Evolutionary conservation across 257 asterid genomes (phyloP).

Genomic region (Thymus quinquecostatus): DNA sequence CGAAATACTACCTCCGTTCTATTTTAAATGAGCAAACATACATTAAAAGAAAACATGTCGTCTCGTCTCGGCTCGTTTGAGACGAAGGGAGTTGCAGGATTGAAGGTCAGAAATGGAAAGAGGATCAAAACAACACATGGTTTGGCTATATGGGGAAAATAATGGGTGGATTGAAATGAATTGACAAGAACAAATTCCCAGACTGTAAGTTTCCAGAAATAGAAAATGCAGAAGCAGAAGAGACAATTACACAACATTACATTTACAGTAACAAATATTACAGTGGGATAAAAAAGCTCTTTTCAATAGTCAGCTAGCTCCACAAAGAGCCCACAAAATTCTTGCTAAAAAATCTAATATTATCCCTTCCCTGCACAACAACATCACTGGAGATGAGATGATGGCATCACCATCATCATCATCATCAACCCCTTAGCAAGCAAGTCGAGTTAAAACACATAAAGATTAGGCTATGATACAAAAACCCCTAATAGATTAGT

Average conservation of each 20-base stretch:
- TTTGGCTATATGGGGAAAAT: slow-evolving; percentile 3
- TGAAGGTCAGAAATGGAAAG: not conserved
- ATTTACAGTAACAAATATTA: slow-evolving; percentile 24
- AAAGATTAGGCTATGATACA: slow-evolving; percentile 26
- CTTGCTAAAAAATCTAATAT: slow-evolving; percentile 1
- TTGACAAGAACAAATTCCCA: not conserved
- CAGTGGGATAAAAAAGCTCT: slow-evolving; percentile 15
- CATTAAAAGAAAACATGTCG: too few species aligned
- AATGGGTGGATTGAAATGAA: not conserved
- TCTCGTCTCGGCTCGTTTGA: too few species aligned
- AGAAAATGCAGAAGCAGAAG: slow-evolving; percentile 27
- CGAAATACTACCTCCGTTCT: too few species aligned
- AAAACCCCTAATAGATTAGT: not conserved
- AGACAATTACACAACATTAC: slow-evolving; percentile 11
- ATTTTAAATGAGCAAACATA: too few species aligned
- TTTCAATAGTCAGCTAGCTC: slow-evolving; percentile 23
- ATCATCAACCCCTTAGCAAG: not conserved
- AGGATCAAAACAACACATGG: not conserved
- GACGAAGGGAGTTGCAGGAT: too few species aligned
- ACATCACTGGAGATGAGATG: not conserved
- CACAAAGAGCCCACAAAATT: slow-evolving; percentile 29
- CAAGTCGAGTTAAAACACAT: not conserved
- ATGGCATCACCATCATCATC: not conserved
- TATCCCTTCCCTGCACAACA: not conserved
- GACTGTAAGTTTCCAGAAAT: slow-evolving; percentile 22